phyloP scores from a whole-genome alignment of 2,329 filamentous ascomycete genomes.

The Didymella sp. region DNA sequence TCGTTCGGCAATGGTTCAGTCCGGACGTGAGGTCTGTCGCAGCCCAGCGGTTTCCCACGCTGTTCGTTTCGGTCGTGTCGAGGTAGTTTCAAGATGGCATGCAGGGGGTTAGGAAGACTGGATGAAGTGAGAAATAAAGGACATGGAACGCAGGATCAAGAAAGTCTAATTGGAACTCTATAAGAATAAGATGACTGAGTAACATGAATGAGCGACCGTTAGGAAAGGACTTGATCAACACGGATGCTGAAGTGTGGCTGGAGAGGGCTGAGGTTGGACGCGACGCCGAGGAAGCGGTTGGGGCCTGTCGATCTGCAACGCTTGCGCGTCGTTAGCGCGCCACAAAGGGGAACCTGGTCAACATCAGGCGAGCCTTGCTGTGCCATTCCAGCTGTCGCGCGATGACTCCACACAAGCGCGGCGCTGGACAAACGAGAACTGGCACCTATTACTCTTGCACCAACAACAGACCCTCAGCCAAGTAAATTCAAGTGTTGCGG shows the following conservation, averaged over 20 bases:
- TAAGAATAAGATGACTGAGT: background rate
- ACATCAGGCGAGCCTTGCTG: conserved; percentile 7
- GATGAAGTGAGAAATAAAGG: background rate
- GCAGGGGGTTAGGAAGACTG: background rate
- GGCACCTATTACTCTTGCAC: conserved; percentile 1
- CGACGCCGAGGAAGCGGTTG: conserved; percentile 9
- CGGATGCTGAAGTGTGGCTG: conserved; percentile 2
- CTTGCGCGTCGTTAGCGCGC: conserved; percentile 15
- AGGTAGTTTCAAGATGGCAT: conserved; percentile 19
- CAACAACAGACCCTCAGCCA: conserved; percentile 2
- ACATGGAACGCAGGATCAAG: background rate
- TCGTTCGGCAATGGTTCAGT: conserved; percentile 20
- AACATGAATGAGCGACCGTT: background rate
- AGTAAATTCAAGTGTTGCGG: background rate
- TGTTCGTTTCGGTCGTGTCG: conserved; percentile 27
- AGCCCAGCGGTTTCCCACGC: conserved; percentile 23
- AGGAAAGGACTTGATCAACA: background rate
- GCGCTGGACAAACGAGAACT: background rate
- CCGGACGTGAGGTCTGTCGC: conserved; percentile 30
- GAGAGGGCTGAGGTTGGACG: conserved; percentile 3
- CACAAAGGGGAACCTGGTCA: conserved; percentile 11
- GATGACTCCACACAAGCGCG: background rate
- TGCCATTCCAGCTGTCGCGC: background rate
- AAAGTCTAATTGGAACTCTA: background rate
- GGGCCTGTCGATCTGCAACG: conserved; percentile 16